Conservation (phyloP, 257 asterid genomes). For the Lavandula angustifolia region DNA sequence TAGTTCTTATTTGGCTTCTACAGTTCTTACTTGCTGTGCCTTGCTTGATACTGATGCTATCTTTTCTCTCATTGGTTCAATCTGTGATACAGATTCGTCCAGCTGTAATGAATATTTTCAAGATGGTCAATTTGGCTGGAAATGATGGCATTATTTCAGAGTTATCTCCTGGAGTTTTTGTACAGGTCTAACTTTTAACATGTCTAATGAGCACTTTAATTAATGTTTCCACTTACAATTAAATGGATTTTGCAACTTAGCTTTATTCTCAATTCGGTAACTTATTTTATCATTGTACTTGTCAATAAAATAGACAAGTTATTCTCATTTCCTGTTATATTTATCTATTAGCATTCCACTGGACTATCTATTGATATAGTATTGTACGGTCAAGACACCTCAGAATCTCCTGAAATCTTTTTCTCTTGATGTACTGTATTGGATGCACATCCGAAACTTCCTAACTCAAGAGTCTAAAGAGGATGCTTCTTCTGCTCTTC, state of each 20-base stretch:
- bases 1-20: constrained; percentile 23
- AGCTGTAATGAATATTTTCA: constrained; percentile 66
- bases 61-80: constrained; percentile 28
- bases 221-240: constrained; percentile 1
- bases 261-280: constrained; percentile 15
- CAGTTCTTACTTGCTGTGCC: constrained; percentile 24
- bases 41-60: constrained; percentile 30
- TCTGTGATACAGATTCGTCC: constrained; percentile 73
- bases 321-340: constrained; percentile 8
- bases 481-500: too few species aligned
- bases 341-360: not conserved
- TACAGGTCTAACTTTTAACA: constrained; percentile 59
- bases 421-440: constrained; percentile 11
- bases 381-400: not conserved
- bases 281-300: constrained; percentile 4
- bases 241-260: constrained; percentile 8
- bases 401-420: constrained; percentile 5
- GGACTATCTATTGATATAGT: constrained; percentile 15
- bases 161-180: constrained; percentile 84
- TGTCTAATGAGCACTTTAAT: not conserved
- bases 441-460: constrained; percentile 18
- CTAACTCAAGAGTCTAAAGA: constrained; percentile 17
- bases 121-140: constrained; percentile 78
- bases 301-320: constrained; percentile 7
- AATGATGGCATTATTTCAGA: constrained; percentile 79